A percentile compares a stretch with the other conserved stretches of the same genome.
These are phyloP conservation scores for Kwoniella mangroviensis DNA, from an alignment of 768 basidiomycete genomes.

Conservation along the genomic window DNA sequence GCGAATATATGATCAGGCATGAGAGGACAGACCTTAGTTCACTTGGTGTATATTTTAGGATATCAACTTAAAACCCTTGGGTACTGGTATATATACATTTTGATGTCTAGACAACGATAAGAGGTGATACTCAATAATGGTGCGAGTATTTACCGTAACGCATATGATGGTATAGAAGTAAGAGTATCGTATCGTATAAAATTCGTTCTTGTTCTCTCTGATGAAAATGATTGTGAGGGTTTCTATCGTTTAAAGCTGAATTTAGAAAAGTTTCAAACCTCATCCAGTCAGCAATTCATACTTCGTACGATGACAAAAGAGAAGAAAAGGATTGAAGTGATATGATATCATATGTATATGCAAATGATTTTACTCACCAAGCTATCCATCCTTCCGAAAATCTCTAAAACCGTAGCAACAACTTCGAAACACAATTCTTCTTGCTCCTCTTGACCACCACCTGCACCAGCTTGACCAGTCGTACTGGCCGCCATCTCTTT, in stretches of 20 bases:
- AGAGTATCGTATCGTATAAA: background rate
- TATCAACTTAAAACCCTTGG: no score
- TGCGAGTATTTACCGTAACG: background rate
- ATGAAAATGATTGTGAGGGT: background rate
- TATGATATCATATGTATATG: background rate
- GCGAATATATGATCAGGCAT: no score
- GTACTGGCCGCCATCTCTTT: constrained; percentile 54
- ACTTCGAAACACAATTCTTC: constrained; percentile 84
- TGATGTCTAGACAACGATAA: background rate
- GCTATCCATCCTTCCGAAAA: constrained; percentile 89
- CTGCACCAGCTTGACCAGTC: constrained; percentile 36
- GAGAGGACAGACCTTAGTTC: no score
- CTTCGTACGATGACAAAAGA: no score
- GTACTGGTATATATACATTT: background rate
- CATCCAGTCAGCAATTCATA: background rate
- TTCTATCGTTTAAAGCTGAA: constrained; percentile 10
- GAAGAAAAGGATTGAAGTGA: no score
- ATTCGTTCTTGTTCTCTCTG: background rate
- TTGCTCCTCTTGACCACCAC: constrained; percentile 54
- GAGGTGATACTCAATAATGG: background rate
- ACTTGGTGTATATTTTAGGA: no score
- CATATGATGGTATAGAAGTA: background rate
- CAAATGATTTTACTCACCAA: constrained; percentile 60
- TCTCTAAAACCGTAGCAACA: constrained; percentile 88
- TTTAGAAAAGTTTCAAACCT: background rate